Percentiles rank a stretch among this genome's conserved stretches.
These are phyloP conservation scores for Calocera viscosa DNA, from an alignment of 768 basidiomycete species.

Conservation along the genomic window DNA sequence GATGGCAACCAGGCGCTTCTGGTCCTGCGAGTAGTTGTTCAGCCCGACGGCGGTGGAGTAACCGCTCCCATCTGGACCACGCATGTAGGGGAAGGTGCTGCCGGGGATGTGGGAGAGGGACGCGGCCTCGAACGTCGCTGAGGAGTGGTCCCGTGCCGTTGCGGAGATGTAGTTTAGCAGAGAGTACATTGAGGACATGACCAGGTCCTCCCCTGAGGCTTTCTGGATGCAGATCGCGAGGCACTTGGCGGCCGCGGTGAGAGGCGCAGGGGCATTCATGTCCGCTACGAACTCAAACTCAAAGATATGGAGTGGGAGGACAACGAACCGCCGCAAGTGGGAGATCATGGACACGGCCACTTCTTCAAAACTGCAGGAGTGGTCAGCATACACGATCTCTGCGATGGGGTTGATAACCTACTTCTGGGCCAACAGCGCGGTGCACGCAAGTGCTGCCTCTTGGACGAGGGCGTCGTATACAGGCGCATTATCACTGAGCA, in stretches of 20 bases:
- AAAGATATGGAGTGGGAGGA: constrained; percentile 75
- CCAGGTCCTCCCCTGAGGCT: constrained; percentile 73
- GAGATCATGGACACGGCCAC: constrained; percentile 60
- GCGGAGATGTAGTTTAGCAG: constrained; percentile 83
- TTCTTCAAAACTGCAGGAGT: constrained; percentile 53
- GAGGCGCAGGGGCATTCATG: constrained; percentile 59
- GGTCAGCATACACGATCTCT: constrained; percentile 1
- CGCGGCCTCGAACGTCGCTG: constrained; percentile 33
- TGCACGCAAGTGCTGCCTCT: constrained; percentile 78
- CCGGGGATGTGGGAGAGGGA: constrained; percentile 31
- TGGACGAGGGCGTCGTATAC: constrained; percentile 74
- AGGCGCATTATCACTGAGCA: constrained; percentile 71
- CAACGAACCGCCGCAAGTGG: constrained; percentile 77
- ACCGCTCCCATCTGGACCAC: constrained; percentile 25
- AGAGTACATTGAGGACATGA: constrained; percentile 94
- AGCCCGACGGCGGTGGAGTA: constrained; percentile 53
- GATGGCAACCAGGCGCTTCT: constrained; percentile 70
- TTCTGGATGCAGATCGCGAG: constrained; percentile 81
- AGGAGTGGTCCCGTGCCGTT: constrained; percentile 38
- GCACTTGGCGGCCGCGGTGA: constrained; percentile 79
- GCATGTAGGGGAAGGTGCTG: constrained; percentile 22
- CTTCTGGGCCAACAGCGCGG: constrained; percentile 76
- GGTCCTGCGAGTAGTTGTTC: constrained; percentile 63
- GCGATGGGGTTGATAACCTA: constrained; percentile 24
- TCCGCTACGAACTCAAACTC: constrained; percentile 71